Evolutionary conservation across 2,329 filamentous ascomycete species (phyloP).

Genomic region (Akanthomyces dipterigenus): DNA sequence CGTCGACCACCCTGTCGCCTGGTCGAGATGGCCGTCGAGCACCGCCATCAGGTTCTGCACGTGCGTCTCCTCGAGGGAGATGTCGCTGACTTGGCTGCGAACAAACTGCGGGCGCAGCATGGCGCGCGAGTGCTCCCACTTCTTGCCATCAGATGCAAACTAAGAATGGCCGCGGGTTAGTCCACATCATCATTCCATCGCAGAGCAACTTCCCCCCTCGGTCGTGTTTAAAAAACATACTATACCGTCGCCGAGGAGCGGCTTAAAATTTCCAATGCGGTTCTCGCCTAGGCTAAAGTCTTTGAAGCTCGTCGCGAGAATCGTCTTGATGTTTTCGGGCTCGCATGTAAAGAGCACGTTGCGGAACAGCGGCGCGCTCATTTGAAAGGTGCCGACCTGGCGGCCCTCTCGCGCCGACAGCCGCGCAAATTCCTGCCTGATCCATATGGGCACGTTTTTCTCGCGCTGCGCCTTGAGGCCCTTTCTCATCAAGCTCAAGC

Average conservation of each 20-base stretch:
- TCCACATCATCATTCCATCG: not conserved
- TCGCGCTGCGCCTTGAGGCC: conserved; percentile 14
- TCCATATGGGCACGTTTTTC: conserved; percentile 15
- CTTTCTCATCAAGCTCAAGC: conserved; percentile 12
- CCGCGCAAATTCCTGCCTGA: conserved; percentile 1
- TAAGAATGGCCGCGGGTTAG: not conserved
- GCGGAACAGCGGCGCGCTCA: conserved; percentile 17
- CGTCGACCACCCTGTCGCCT: conserved; percentile 26
- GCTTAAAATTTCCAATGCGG: conserved; percentile 22
- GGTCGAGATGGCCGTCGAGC: conserved; percentile 18
- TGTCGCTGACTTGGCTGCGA: conserved; percentile 36
- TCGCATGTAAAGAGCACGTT: conserved; percentile 18
- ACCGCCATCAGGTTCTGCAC: conserved; percentile 26
- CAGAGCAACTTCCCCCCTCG: not conserved
- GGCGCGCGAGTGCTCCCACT: conserved; percentile 31
- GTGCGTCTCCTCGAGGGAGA: conserved; percentile 33
- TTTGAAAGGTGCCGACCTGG: conserved; percentile 15
- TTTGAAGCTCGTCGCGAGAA: conserved; percentile 21
- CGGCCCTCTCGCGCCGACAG: conserved; percentile 13
- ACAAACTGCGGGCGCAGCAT: conserved; percentile 35
- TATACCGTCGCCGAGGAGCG: conserved; percentile 39
- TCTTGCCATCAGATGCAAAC: conserved; percentile 29
- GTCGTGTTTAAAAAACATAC: conserved; percentile 14
- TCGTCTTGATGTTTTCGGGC: conserved; percentile 23
- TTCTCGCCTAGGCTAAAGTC: conserved; percentile 20